Base-by-base conservation (phyloP, 805 yeast species). In the Kodamaea sagamina region DNA sequence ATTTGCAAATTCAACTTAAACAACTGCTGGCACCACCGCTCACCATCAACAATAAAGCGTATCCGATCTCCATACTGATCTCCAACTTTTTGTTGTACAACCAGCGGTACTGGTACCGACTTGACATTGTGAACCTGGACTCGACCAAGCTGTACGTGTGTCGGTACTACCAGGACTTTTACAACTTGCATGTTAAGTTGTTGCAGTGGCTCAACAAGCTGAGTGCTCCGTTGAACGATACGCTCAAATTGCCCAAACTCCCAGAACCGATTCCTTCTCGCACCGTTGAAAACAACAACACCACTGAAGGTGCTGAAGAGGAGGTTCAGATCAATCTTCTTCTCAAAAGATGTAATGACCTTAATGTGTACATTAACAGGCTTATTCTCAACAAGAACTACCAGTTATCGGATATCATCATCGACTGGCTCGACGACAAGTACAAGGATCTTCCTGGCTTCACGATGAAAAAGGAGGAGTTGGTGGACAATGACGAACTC, bases 141-240 rank as follows among this genome's bases (percentile, higher is more conserved):
- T 66, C 66, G 16, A 61, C 58, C 31, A 67, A 63, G 32, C 61
- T 69, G 43, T 65, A 67, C 39, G 54, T 77, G 15, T 70, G 78
- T 47, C 62, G 80, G 12, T 76, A 70, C 54, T 77, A 75, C 50
- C 77, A 73, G 52, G 81, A 77, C 49, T 75, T 77, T 42, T 72
- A 74, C 53, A 69, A 71, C 40, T 54, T 77, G 16, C 79, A 75
- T 44, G 57, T 67, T 13, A 40, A 61, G 13, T 49, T 72, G 17
- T 50, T 64, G 17, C 54, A 50, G 17, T 25, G 46, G 26, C 28
- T 46, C 58, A 57, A 26, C 43, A 47, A 25, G 28, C 60, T 41
- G 4, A 34, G 24, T 27, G 42, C 43, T 11, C 31, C 45, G 10
- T 39, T 37, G 7, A 39, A 38, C 12, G 41, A 40, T 11, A 28